These are phyloP conservation scores for Penicillium sp. DNA, from an alignment of 2,329 filamentous ascomycete species.

Conservation along the genomic window DNA sequence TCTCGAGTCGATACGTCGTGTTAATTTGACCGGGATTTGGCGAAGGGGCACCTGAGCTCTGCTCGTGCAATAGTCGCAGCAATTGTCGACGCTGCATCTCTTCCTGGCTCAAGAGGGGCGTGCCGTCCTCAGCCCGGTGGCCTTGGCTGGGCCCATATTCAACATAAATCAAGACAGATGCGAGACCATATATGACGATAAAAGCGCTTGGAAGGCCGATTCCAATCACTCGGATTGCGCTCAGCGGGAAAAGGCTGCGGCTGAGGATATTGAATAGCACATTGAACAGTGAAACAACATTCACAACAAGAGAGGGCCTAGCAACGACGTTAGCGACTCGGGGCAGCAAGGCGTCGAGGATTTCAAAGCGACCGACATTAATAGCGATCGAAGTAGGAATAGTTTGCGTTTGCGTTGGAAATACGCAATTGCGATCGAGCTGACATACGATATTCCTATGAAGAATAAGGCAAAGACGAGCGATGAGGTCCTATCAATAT, in stretches of 20 bases:
- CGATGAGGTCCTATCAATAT: constrained; percentile 27
- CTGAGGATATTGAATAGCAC: constrained; percentile 36
- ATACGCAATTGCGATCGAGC: constrained; percentile 29
- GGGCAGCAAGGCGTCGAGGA: not conserved
- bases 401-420: constrained; percentile 26
- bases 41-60: constrained; percentile 29
- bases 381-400: constrained; percentile 34
- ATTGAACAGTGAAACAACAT: constrained; percentile 37
- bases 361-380: constrained; percentile 29
- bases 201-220: constrained; percentile 33
- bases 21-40: constrained; percentile 24
- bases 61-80: constrained; percentile 37
- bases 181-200: constrained; percentile 31
- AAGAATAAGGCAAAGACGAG: constrained; percentile 31
- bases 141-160: constrained; percentile 14
- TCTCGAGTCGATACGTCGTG: constrained; percentile 33
- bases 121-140: constrained; percentile 12
- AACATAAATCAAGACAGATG: constrained; percentile 30
- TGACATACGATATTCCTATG: constrained; percentile 29
- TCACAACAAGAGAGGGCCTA: constrained; percentile 24
- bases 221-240: constrained; percentile 27
- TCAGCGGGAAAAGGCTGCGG: constrained; percentile 31
- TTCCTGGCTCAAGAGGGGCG: constrained; percentile 35
- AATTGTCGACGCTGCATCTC: constrained; percentile 45
- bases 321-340: constrained; percentile 24